phyloP scores from a whole-genome alignment of 1,139 yeast species.

The Yamadazyma membranifaciens region DNA sequence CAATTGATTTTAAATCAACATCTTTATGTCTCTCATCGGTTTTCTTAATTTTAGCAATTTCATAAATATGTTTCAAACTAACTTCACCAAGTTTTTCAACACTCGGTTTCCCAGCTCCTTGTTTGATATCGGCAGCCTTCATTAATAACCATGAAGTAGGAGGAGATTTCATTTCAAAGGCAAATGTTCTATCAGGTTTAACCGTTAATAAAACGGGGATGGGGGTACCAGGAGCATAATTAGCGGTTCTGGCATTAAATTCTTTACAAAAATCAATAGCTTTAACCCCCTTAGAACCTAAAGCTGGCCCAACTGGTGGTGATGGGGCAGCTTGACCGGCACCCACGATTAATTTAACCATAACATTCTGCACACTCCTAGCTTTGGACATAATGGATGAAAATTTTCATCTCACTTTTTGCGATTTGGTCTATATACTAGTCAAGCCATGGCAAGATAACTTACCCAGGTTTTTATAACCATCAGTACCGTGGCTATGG shows the following conservation, averaged over 20 bases:
- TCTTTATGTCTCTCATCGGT: slow-evolving; percentile 78
- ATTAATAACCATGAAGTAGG: slow-evolving; percentile 85
- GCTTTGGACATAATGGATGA: slow-evolving; percentile 28
- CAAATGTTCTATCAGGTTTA: slow-evolving; percentile 87
- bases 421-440: background rate
- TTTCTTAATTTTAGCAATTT: slow-evolving; percentile 91
- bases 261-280: slow-evolving; percentile 98
- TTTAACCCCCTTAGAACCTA: slow-evolving; percentile 97
- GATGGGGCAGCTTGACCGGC: slow-evolving; percentile 99
- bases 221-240: slow-evolving; percentile 80
- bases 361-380: slow-evolving; percentile 34
- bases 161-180: slow-evolving; percentile 87
- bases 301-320: slow-evolving; percentile 99
- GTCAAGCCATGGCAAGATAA: background rate
- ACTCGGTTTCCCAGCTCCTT: slow-evolving; percentile 67
- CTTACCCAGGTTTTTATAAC: no score
- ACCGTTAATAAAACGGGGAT: slow-evolving; percentile 83
- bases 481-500: no score
- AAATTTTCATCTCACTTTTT: slow-evolving; percentile 4
- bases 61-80: slow-evolving; percentile 86
- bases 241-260: slow-evolving; percentile 95
- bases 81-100: slow-evolving; percentile 62
- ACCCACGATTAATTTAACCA: slow-evolving; percentile 91
- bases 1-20: slow-evolving; percentile 70
- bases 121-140: slow-evolving; percentile 79